phyloP scores from a whole-genome alignment of 805 yeast species.

The Metschnikowia borealis region DNA sequence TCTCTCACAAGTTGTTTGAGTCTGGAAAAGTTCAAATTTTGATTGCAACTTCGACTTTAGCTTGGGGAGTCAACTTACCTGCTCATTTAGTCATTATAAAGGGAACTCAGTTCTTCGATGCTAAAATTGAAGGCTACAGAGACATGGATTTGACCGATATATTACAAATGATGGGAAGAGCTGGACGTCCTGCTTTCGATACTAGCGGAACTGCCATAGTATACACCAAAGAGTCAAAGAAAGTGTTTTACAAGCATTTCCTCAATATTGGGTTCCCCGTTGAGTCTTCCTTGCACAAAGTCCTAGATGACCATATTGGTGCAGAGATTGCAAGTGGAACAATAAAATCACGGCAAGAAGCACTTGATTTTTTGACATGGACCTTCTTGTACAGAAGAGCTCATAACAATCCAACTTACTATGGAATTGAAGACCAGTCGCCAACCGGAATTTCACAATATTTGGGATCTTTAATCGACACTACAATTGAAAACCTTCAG shows the following conservation, averaged over 20 bases:
- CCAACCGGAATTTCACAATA: constrained; percentile 54
- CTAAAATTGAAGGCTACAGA: constrained; percentile 41
- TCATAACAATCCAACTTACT: constrained; percentile 73
- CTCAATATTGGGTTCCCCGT: constrained; percentile 79
- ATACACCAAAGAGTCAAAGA: constrained; percentile 70
- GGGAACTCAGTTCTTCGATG: constrained; percentile 62
- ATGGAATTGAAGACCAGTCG: constrained; percentile 62
- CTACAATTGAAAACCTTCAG: constrained; percentile 58
- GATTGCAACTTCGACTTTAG: constrained; percentile 74
- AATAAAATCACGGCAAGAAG: constrained; percentile 59
- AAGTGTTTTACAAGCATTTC: constrained; percentile 73
- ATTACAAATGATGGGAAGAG: constrained; percentile 81
- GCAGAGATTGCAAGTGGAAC: constrained; percentile 76
- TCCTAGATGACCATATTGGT: constrained; percentile 74
- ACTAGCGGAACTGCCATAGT: constrained; percentile 68
- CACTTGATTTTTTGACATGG: constrained; percentile 73
- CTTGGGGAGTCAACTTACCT: constrained; percentile 82
- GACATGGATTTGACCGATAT: constrained; percentile 84
- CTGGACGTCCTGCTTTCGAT: constrained; percentile 79
- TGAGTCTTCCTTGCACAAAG: constrained; percentile 73
- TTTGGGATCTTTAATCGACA: constrained; percentile 63
- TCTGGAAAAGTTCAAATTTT: constrained; percentile 67
- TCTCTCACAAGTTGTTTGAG: constrained; percentile 68
- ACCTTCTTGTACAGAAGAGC: constrained; percentile 71
- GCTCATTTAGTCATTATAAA: constrained; percentile 47